These are phyloP conservation scores for Citrus inodora DNA, from an alignment of 345 rosid genomes.

Conservation along the genomic window DNA sequence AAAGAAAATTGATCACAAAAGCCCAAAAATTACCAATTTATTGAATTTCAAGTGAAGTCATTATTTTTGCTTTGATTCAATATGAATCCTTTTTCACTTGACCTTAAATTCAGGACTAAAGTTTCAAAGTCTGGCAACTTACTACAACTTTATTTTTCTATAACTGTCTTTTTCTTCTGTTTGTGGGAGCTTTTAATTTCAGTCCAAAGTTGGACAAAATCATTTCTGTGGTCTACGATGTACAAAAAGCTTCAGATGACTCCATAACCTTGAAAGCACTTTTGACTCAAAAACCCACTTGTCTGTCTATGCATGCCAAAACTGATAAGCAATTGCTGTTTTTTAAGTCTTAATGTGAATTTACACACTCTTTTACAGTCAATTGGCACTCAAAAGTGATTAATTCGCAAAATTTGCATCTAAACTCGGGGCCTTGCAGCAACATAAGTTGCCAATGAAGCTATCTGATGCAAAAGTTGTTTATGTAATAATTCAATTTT, in stretches of 20 bases:
- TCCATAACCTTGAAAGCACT: conserved; percentile 9
- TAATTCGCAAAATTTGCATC: not conserved
- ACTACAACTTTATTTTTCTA: not conserved
- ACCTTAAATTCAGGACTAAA: conserved; percentile 21
- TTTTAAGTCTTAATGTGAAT: not conserved
- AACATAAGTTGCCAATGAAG: not conserved
- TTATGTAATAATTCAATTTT: not conserved
- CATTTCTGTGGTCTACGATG: conserved; percentile 27
- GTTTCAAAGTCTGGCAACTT: not conserved
- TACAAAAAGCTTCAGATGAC: conserved; percentile 23
- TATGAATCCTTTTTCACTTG: not conserved
- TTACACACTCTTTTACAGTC: not conserved
- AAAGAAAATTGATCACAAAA: not conserved
- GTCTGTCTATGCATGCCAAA: not conserved
- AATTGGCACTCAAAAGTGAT: not conserved
- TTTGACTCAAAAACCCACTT: conserved; percentile 15
- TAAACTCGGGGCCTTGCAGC: not conserved
- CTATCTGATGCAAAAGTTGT: not conserved
- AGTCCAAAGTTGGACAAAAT: conserved; percentile 20
- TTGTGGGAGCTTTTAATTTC: conserved; percentile 14
- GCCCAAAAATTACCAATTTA: not conserved
- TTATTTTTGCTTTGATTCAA: not conserved
- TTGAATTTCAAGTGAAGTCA: not conserved
- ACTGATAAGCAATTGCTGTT: not conserved
- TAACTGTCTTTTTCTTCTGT: not conserved